Evolutionary conservation across 768 basidiomycete species (phyloP).

Genomic region (Hericium rajendrae): DNA sequence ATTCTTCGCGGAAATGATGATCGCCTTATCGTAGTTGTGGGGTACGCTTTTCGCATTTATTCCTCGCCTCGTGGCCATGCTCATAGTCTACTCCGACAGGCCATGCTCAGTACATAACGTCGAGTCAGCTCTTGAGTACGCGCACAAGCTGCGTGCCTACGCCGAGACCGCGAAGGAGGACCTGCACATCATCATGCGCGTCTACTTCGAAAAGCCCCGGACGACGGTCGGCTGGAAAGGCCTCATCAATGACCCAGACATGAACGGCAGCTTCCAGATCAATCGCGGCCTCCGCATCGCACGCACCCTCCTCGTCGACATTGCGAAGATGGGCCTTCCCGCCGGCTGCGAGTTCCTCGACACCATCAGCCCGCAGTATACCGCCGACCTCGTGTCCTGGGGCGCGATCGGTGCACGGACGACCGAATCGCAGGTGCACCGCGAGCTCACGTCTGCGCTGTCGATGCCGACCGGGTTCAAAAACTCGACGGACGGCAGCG

Average conservation of each 20-base stretch:
- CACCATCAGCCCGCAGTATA: conserved; percentile 75
- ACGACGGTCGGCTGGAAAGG: conserved; percentile 99
- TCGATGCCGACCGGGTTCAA: conserved; percentile 98
- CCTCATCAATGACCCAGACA: conserved; percentile 93
- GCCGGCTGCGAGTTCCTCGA: conserved; percentile 96
- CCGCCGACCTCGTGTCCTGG: conserved; percentile 89
- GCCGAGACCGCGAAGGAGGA: conserved; percentile 76
- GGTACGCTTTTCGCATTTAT: conserved; percentile 35
- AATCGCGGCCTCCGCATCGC: conserved; percentile 92
- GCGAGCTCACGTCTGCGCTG: conserved; percentile 78
- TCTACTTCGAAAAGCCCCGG: conserved; percentile 95
- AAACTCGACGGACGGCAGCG: conserved; percentile 91
- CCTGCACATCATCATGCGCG: conserved; percentile 91
- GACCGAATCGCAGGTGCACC: conserved; percentile 89
- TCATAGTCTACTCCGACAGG: conserved; percentile 25
- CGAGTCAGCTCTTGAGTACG: conserved; percentile 81
- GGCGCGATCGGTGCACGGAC: conserved; percentile 93
- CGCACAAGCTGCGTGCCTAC: conserved; percentile 66
- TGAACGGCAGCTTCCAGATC: conserved; percentile 90
- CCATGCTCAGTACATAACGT: conserved; percentile 95
- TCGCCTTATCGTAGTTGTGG: conserved; percentile 84
- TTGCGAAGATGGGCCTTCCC: conserved; percentile 86
- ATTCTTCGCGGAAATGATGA: conserved; percentile 85
- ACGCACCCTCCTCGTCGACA: conserved; percentile 75
- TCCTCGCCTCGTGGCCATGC: background rate